These are phyloP conservation scores for Dictyostelium firmibasis DNA, from an alignment of 78 protist genomes.

Conservation along the genomic window DNA sequence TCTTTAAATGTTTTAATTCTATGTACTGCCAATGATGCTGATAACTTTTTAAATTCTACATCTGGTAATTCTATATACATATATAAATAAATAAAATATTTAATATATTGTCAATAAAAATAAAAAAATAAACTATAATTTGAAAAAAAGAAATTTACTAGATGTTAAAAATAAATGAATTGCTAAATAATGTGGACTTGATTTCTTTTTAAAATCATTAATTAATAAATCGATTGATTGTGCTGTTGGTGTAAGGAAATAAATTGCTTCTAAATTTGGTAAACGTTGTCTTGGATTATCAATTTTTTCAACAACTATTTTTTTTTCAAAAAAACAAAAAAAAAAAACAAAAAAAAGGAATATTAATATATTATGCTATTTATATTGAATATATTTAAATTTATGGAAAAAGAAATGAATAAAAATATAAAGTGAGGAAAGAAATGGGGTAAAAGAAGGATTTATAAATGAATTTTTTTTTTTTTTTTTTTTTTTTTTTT, in stretches of 20 bases:
- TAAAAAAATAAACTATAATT: no score
- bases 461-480: no score
- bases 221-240: conserved; percentile 62
- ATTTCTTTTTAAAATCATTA: conserved; percentile 77
- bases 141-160: background rate
- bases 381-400: no score
- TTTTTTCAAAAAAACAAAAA: no score
- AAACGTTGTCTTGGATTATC: conserved; percentile 79
- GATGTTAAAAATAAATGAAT: conserved; percentile 80
- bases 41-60: conserved; percentile 57
- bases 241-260: conserved; percentile 83
- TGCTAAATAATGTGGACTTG: conserved; percentile 51
- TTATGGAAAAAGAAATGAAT: background rate
- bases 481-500: no score
- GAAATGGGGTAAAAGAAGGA: no score
- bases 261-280: conserved; percentile 77
- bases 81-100: background rate
- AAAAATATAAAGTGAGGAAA: background rate
- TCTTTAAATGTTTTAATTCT: conserved; percentile 84
- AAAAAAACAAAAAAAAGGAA: background rate
- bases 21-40: conserved; percentile 64
- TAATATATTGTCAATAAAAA: background rate
- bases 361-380: background rate
- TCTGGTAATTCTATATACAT: conserved; percentile 54
- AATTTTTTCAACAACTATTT: conserved; percentile 84